These are phyloP conservation scores for Albifimbria verrucaria DNA, from an alignment of 2,329 filamentous ascomycete genomes.

Conservation along the genomic window DNA sequence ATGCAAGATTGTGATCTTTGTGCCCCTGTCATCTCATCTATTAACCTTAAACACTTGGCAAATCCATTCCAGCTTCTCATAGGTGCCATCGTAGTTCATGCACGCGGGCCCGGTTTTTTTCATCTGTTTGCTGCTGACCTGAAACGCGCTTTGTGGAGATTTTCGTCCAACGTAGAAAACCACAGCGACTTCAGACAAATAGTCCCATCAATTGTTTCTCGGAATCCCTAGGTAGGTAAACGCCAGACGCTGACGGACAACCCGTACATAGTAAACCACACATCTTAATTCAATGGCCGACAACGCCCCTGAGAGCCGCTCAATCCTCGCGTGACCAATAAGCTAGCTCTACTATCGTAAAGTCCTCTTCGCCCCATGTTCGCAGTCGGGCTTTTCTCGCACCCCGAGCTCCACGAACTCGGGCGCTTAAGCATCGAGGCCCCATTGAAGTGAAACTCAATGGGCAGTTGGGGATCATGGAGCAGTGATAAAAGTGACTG, in stretches of 20 bases:
- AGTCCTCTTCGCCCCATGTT: background rate
- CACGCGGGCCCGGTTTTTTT: background rate
- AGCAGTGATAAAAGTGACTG: background rate
- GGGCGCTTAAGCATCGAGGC: background rate
- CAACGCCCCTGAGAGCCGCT: background rate
- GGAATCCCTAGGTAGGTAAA: background rate
- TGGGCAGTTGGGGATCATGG: background rate
- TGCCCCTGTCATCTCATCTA: no score
- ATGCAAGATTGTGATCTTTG: no score
- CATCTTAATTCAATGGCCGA: background rate
- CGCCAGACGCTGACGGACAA: background rate
- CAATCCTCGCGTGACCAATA: background rate
- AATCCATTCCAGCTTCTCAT: no score
- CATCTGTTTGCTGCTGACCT: background rate
- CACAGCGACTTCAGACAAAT: background rate
- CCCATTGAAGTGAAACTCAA: background rate
- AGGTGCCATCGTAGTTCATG: no score
- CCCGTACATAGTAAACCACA: background rate
- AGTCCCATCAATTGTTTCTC: background rate
- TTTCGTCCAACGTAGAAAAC: background rate
- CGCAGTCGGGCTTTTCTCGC: background rate
- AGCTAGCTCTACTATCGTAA: no score
- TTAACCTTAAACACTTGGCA: no score
- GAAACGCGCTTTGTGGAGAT: background rate
- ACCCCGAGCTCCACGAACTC: background rate